These are phyloP conservation scores for Leavenworthia alabamica DNA, from an alignment of 345 rosid species.

Conservation along the genomic window DNA sequence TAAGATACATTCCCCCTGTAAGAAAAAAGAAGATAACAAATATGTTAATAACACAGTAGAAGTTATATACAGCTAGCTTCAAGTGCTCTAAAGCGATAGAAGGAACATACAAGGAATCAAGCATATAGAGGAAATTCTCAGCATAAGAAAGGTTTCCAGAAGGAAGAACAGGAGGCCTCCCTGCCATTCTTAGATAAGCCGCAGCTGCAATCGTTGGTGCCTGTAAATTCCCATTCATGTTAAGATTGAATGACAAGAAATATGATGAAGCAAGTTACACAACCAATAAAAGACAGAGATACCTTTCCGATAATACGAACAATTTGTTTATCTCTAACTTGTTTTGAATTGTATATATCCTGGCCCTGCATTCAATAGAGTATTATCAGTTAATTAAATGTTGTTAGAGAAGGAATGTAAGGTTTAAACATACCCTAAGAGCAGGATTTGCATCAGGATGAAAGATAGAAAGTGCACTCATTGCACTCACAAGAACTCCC, in stretches of 20 bases:
- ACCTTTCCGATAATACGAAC: constrained; percentile 94
- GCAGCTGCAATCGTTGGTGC: constrained; percentile 97
- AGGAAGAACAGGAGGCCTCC: constrained; percentile 94
- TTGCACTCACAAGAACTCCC: constrained; percentile 96
- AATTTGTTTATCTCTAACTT: constrained; percentile 90
- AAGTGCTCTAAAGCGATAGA: background rate
- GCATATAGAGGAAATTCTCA: constrained; percentile 91
- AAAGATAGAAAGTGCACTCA: constrained; percentile 95
- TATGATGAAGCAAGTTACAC: background rate
- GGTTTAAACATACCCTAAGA: constrained; percentile 59
- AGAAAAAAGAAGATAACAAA: background rate
- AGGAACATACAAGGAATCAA: constrained; percentile 72
- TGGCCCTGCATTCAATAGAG: constrained; percentile 32
- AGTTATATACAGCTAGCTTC: background rate
- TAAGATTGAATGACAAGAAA: background rate
- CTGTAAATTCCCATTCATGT: constrained; percentile 36
- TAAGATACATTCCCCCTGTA: constrained; percentile 79
- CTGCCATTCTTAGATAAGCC: constrained; percentile 92
- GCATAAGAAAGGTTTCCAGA: constrained; percentile 85
- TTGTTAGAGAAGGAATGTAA: background rate
- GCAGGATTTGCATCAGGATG: constrained; percentile 99
- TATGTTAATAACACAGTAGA: background rate
- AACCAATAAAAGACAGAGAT: constrained; percentile 9
- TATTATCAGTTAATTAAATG: background rate
- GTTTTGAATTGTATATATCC: constrained; percentile 67